Evolutionary conservation across 768 basidiomycete species (phyloP).

Genomic region (Suillus tomentosus): DNA sequence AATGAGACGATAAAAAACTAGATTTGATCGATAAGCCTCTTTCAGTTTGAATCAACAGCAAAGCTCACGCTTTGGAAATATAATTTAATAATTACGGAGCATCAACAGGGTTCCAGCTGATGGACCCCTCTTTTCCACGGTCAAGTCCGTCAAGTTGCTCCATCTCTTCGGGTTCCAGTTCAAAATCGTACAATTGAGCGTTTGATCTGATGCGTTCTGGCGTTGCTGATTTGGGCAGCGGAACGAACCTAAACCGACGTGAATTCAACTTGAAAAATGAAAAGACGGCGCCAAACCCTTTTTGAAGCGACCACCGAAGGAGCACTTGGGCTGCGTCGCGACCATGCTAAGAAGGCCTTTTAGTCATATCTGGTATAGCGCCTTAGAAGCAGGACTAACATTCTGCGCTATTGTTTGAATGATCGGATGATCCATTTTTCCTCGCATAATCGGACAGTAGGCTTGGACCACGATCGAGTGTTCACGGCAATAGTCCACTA

Average conservation of each 20-base stretch:
- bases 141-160: constrained; percentile 66
- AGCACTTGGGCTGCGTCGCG: constrained; percentile 79
- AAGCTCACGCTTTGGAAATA: not conserved
- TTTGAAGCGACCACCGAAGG: constrained; percentile 89
- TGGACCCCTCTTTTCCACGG: constrained; percentile 66
- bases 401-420: constrained; percentile 59
- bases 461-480: constrained; percentile 68
- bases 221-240: constrained; percentile 81
- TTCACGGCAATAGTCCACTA: constrained; percentile 71
- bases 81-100: constrained; percentile 24
- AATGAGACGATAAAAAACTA: not conserved
- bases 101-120: constrained; percentile 86
- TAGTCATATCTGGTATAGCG: not conserved
- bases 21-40: constrained; percentile 7
- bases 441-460: constrained; percentile 75
- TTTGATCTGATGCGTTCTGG: constrained; percentile 74
- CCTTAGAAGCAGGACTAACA: constrained; percentile 37
- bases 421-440: constrained; percentile 51
- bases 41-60: not conserved
- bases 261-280: not conserved
- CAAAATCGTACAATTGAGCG: constrained; percentile 74
- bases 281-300: constrained; percentile 51
- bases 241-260: constrained; percentile 57
- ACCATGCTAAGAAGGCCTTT: constrained; percentile 41
- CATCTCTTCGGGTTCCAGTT: constrained; percentile 67